Evolutionary conservation across 2,329 filamentous ascomycete species (phyloP), one percentile per base, ranked within the genome.

Genomic region (Nemania sp.): DNA sequence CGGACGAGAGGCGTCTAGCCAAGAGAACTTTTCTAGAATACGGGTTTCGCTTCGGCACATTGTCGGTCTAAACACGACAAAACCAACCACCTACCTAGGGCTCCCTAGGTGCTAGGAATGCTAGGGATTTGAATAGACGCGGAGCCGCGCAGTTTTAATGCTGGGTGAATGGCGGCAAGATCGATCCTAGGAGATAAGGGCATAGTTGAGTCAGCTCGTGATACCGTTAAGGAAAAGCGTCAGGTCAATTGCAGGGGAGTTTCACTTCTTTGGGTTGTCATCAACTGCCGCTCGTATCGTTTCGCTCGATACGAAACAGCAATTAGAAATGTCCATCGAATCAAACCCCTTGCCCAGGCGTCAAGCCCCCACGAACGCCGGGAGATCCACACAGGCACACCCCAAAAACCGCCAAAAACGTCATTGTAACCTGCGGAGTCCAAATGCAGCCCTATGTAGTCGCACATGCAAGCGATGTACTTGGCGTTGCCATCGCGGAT

Each of bases 391-490:
- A 24, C 35, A 62, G 8, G 47, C 38, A 59, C 38, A 54, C 41
- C 57, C 60, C 56, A 41, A 41, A 59, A 43, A 35, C 32, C 32
- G n/a, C 32, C 32, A 35, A 35, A 58, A 67, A 68, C 62, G 67
- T 70, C 64, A 67, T 66, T 38, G 62, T 47, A 63, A 61, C 64
- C 35, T 70, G 61, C 60, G 64, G 45, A 64, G 56, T 58, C 63
- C 62, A 64, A 62, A 67, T 69, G 69, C 69, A 71, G 69, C 69
- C 69, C 65, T 71, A 70, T 20, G 54, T n/a, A n/a, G 53, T 66
- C 54, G 27, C 38, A 54, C 22, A 66, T 64, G 61, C 54, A 65
- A 38, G 58, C 53, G 59, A 62, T 65, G 47, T 57, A 20, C 60
- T 64, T 67, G 58, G 63, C 64, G 56, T 20, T 47, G 53, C 24